A percentile compares a stretch with the other conserved stretches of the same genome.
Evolutionary conservation across 2,329 filamentous ascomycete genomes (phyloP).

Genomic region (Apiospora malaysiana): DNA sequence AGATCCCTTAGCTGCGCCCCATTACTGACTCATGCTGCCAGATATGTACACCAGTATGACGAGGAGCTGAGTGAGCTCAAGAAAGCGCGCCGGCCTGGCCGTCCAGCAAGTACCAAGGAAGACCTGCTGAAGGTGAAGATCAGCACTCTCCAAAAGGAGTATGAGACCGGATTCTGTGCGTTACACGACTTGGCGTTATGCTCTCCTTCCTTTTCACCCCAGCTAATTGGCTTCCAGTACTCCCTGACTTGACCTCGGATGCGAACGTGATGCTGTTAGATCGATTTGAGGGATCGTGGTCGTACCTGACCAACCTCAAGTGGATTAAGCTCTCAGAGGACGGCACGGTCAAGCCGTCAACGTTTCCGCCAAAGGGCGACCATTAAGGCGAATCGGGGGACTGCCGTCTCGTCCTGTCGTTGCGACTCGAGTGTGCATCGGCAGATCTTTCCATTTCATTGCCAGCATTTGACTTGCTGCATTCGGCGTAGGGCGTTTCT

Average conservation of each 20-base stretch:
- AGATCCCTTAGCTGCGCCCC: background rate
- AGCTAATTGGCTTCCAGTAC: conserved; percentile 48
- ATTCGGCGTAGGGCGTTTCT: conserved; percentile 34
- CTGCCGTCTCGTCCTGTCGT: background rate
- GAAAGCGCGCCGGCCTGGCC: conserved; percentile 75
- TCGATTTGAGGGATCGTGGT: conserved; percentile 85
- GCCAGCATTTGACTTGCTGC: conserved; percentile 33
- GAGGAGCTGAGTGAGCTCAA: conserved; percentile 72
- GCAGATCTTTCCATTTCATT: conserved; percentile 37
- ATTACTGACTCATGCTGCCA: conserved; percentile 38
- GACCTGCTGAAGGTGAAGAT: conserved; percentile 77
- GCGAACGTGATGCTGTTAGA: conserved; percentile 70
- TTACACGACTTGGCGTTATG: conserved; percentile 26
- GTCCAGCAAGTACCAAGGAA: conserved; percentile 79
- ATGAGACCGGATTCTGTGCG: conserved; percentile 80
- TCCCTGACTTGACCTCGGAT: conserved; percentile 76
- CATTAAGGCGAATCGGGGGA: conserved; percentile 30
- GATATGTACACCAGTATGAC: conserved; percentile 71
- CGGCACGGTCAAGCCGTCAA: conserved; percentile 70
- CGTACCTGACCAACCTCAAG: conserved; percentile 74
- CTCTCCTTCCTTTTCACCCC: background rate
- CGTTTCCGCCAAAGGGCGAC: conserved; percentile 74
- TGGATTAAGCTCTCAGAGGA: conserved; percentile 76
- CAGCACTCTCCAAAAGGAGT: conserved; percentile 76
- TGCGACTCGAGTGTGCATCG: conserved; percentile 23